Evolutionary conservation across 371 early-diverging fungal genomes (phyloP), one percentile per base, ranked within the genome.

Genomic region (Rhizopus stolonifer): DNA sequence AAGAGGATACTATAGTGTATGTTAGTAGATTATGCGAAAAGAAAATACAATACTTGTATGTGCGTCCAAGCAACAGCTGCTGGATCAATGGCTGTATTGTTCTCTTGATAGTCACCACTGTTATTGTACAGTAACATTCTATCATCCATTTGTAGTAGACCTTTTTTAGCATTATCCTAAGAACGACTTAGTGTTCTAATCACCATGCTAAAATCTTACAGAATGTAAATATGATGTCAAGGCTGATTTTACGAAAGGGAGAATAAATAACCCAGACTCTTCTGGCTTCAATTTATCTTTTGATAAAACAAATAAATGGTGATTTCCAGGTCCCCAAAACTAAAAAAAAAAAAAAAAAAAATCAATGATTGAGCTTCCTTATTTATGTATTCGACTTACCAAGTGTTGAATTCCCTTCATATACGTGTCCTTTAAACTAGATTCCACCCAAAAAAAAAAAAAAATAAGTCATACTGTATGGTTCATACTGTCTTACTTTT

Each of bases 261-360:
- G 53, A 0, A 79, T 79, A 58, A 79, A 88, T n/a, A 88, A 65
- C 22, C 77, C 70, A 26, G 64, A 48, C 25, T 10, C 10, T 29
- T 10, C 10, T 29, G 23, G 42, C 23, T 17, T 56, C 15, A 11
- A 48, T 52, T 54, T 29, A 24, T 32, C 39, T 32, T 13, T 46
- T 24, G 57, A 26, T 69, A 82, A 56, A 3, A 88, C 60, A 61
- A 84, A 85, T 14, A 91, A 67, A 43, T 88, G 85, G 63, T 81
- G 77, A 46, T 80, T 82, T 25, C 88, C 89, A 7, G 84, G 72
- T 1, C 86, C 87, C 92, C 92, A 92, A 66, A 89, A 90, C 89
- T 88, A 60, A 9, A 13, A 34, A 10, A 36, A 2, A 9, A 42
- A 46, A 22, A 4, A 14, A 26, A 5, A 21, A 19, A 13, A 38